Conservation (phyloP, 306 rosid species). For the Cucurbita pepo region DNA sequence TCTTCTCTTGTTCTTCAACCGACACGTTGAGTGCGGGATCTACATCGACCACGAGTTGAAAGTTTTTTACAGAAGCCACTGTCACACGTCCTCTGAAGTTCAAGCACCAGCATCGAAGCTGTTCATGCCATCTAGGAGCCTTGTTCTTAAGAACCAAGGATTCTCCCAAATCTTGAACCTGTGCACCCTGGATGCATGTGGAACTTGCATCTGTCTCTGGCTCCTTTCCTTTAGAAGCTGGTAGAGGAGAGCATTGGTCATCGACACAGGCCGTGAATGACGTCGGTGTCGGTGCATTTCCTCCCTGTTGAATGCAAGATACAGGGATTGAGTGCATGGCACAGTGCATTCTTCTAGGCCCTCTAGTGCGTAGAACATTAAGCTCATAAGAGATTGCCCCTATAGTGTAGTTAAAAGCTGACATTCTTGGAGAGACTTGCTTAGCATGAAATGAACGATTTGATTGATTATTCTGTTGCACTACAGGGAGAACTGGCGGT, state of each 20-base stretch:
- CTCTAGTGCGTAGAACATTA: constrained; percentile 52
- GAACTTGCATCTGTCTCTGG: constrained; percentile 17
- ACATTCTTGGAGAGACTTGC: constrained; percentile 62
- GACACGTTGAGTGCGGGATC: constrained; percentile 51
- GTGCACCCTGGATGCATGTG: constrained; percentile 12
- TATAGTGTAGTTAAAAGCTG: constrained; percentile 42
- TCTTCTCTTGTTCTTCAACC: constrained; percentile 55
- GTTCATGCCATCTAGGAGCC: constrained; percentile 91
- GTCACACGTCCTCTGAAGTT: constrained; percentile 80
- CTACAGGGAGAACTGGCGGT: constrained; percentile 24
- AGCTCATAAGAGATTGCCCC: constrained; percentile 49
- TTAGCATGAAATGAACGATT: constrained; percentile 45
- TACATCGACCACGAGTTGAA: constrained; percentile 68
- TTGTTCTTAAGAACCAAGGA: constrained; percentile 54
- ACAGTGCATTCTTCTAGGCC: constrained; percentile 66
- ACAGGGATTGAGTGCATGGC: constrained; percentile 45
- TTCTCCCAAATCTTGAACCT: constrained; percentile 20
- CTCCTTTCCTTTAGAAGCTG: constrained; percentile 29
- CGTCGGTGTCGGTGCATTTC: constrained; percentile 51
- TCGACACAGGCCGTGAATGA: constrained; percentile 22
- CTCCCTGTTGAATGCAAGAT: constrained; percentile 59
- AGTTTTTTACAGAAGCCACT: constrained; percentile 83
- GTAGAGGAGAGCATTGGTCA: constrained; percentile 21
- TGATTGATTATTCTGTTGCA: constrained; percentile 18
- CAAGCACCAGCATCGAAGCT: constrained; percentile 84